Conservation (phyloP, 1,139 yeast species). For the Pichia norvegensis region DNA sequence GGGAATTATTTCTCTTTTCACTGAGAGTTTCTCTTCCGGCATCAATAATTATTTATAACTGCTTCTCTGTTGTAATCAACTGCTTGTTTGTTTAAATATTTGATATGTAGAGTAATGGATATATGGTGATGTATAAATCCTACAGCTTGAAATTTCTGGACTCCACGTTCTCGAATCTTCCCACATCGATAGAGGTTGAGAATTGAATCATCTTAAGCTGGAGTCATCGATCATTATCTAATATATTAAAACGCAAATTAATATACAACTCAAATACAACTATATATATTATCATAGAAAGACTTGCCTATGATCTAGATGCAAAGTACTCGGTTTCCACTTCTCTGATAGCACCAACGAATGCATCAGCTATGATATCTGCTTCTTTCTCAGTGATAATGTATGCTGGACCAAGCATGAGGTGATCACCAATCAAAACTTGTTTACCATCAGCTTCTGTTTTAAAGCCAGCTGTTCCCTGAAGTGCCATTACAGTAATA, state of each 20-base stretch:
- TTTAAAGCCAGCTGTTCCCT: slow-evolving; percentile 35
- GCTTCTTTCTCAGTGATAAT: slow-evolving; percentile 40
- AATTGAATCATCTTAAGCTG: too few relatives aligned
- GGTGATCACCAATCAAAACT: slow-evolving; percentile 39
- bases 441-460: slow-evolving; percentile 18
- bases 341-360: slow-evolving; percentile 16
- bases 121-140: too few relatives aligned
- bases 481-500: slow-evolving; percentile 38
- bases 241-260: background rate
- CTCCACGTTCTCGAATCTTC: background rate
- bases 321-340: slow-evolving; percentile 15
- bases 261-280: background rate
- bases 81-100: too few relatives aligned
- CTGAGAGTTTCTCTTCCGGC: background rate
- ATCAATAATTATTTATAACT: too few relatives aligned
- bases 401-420: slow-evolving; percentile 45
- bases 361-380: slow-evolving; percentile 24
- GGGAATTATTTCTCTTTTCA: slow-evolving; percentile 18
- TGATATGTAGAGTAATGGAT: too few relatives aligned
- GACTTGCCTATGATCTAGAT: background rate
- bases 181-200: background rate
- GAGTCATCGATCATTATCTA: too few relatives aligned
- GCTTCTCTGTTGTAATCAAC: too few relatives aligned
- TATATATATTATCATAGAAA: background rate
- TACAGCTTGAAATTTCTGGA: background rate